A percentile compares a stretch with the other conserved stretches of the same genome.
Evolutionary conservation across 129 eudicot species (phyloP).

Genomic region (Smallanthus sonchifolius): DNA sequence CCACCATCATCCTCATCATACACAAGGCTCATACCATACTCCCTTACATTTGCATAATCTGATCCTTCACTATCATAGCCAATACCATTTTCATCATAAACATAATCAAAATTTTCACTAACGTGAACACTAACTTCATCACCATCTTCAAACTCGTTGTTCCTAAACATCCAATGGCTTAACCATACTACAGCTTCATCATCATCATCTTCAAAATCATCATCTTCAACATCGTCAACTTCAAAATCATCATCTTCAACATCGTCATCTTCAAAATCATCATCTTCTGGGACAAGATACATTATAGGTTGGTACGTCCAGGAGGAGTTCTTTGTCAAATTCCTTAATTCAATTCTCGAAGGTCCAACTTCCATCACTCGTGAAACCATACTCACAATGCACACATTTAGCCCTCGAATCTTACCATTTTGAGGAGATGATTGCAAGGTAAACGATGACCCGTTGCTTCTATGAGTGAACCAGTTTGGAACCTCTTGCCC

Average conservation of each 20-base stretch:
- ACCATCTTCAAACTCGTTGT: conserved; percentile 13
- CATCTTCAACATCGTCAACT: no score
- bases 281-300: not conserved
- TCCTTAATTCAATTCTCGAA: not conserved
- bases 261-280: not conserved
- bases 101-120: not conserved
- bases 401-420: conserved; percentile 25
- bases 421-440: not conserved
- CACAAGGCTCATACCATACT: not conserved
- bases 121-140: conserved; percentile 7
- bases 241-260: no score
- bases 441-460: conserved; percentile 11
- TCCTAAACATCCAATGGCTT: conserved; percentile 4
- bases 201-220: not conserved
- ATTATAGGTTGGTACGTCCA: not conserved
- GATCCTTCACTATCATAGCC: not conserved
- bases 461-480: conserved; percentile 1
- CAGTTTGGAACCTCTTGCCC: conserved; percentile 24
- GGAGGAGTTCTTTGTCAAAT: not conserved
- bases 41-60: conserved; percentile 5
- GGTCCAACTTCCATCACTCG: not conserved
- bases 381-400: not conserved
- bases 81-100: not conserved
- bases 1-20: not conserved
- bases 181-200: not conserved